These are phyloP conservation scores for Mycena haematopus DNA, from an alignment of 768 basidiomycete species.

Conservation along the genomic window DNA sequence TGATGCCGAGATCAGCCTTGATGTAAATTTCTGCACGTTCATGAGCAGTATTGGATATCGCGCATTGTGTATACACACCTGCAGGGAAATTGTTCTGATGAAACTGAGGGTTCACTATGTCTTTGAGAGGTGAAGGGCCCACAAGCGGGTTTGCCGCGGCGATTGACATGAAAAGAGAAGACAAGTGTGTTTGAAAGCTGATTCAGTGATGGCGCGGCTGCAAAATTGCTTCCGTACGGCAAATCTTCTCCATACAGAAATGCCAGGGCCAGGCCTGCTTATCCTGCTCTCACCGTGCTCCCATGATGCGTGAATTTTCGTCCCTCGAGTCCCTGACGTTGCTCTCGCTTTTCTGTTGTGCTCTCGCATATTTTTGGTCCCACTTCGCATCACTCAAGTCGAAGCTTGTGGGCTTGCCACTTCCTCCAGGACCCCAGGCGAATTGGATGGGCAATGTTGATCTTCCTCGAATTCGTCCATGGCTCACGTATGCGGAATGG, in stretches of 20 bases:
- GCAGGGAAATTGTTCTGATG: constrained; percentile 91
- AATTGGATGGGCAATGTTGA: constrained; percentile 42
- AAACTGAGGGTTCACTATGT: constrained; percentile 87
- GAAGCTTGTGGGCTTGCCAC: constrained; percentile 31
- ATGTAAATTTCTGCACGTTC: constrained; percentile 63
- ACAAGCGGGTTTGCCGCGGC: constrained; percentile 55
- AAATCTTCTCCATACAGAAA: constrained; percentile 13
- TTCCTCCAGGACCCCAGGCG: constrained; percentile 51
- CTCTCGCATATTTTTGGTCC: constrained; percentile 25
- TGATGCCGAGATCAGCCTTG: constrained; percentile 83
- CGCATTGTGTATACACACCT: constrained; percentile 5
- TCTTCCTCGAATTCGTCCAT: constrained; percentile 46
- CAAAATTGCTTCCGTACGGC: neutral
- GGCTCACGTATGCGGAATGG: constrained; percentile 55
- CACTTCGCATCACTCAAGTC: constrained; percentile 13
- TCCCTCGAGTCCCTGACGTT: constrained; percentile 17
- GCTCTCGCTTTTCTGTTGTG: constrained; percentile 24
- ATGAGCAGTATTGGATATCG: neutral
- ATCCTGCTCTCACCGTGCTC: constrained; percentile 5
- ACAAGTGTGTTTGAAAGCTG: constrained; percentile 3
- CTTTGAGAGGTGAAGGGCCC: constrained; percentile 64
- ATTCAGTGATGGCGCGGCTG: neutral
- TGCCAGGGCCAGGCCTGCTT: constrained; percentile 4
- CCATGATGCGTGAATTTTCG: constrained; percentile 19
- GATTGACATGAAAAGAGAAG: constrained; percentile 35